Conservation (phyloP, 768 basidiomycete species). For the Amanita molliuscula region DNA sequence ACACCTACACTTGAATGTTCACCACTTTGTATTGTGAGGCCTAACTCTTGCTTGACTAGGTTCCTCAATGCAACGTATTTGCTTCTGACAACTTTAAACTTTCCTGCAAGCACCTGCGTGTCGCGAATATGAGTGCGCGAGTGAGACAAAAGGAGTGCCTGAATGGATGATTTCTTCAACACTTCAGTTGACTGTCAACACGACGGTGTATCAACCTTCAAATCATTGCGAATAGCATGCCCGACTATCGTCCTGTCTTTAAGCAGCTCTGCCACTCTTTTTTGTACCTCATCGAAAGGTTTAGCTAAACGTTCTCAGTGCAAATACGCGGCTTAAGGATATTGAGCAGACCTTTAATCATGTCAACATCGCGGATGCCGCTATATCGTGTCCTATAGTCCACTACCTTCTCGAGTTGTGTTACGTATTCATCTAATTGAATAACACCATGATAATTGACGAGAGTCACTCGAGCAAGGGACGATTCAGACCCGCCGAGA, state of each 20-base stretch:
- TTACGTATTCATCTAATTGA: constrained; percentile 77
- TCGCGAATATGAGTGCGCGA: constrained; percentile 55
- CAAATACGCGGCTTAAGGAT: not conserved
- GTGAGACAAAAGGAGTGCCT: constrained; percentile 67
- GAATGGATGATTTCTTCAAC: constrained; percentile 6
- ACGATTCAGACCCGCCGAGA: constrained; percentile 68
- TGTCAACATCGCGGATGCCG: constrained; percentile 69
- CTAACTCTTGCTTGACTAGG: constrained; percentile 73
- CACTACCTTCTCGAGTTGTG: constrained; percentile 77
- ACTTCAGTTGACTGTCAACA: not conserved
- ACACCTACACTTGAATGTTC: constrained; percentile 82
- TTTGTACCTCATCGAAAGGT: constrained; percentile 71
- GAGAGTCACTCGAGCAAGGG: constrained; percentile 79
- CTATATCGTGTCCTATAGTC: constrained; percentile 91
- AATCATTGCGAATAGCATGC: constrained; percentile 86
- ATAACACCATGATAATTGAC: constrained; percentile 84
- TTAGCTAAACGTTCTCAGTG: constrained; percentile 38
- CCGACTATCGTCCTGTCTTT: constrained; percentile 78
- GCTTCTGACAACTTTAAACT: constrained; percentile 49
- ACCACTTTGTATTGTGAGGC: constrained; percentile 71
- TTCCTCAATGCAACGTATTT: constrained; percentile 69
- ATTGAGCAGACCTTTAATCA: constrained; percentile 45
- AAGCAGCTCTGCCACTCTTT: constrained; percentile 63
- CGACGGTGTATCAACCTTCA: constrained; percentile 50
- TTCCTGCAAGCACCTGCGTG: constrained; percentile 54